These are phyloP conservation scores for Penicillium ucsense DNA, from an alignment of 495 filamentous ascomycete genomes.

Conservation along the genomic window DNA sequence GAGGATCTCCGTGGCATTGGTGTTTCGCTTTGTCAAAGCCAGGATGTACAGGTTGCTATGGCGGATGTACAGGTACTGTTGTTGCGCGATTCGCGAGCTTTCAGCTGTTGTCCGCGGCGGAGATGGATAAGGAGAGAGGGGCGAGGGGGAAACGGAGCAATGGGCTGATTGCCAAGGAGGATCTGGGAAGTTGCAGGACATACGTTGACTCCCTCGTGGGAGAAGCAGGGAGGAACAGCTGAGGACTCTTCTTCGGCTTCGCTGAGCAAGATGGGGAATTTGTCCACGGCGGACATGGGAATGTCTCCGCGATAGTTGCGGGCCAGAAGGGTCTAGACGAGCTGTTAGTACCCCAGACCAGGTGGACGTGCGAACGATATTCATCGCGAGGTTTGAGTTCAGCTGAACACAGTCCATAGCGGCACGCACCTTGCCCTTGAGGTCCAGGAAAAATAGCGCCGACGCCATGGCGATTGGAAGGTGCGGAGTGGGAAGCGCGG, in stretches of 20 bases:
- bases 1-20: slow-evolving; percentile 96
- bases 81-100: background rate
- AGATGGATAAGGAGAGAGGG: slow-evolving; percentile 7
- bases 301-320: slow-evolving; percentile 99
- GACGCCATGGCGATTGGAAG: slow-evolving; percentile 69
- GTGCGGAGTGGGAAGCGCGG: slow-evolving; percentile 2
- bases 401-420: background rate
- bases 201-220: slow-evolving; percentile 97
- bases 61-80: slow-evolving; percentile 95
- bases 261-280: slow-evolving; percentile 91
- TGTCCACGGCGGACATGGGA: slow-evolving; percentile 98
- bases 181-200: slow-evolving; percentile 15
- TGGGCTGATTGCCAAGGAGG: slow-evolving; percentile 1
- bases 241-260: slow-evolving; percentile 99
- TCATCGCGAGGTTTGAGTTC: too few relatives aligned
- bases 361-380: background rate
- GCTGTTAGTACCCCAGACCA: slow-evolving; percentile 19
- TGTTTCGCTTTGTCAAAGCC: slow-evolving; percentile 96
- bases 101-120: too few relatives aligned
- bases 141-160: slow-evolving; percentile 6
- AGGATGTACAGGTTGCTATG: slow-evolving; percentile 99
- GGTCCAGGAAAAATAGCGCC: slow-evolving; percentile 95
- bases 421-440: slow-evolving; percentile 90
- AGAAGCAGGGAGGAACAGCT: slow-evolving; percentile 96
- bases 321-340: slow-evolving; percentile 79